Evolutionary conservation across 176 grass and related monocot species (phyloP).

Genomic region (Bromus sterilis): DNA sequence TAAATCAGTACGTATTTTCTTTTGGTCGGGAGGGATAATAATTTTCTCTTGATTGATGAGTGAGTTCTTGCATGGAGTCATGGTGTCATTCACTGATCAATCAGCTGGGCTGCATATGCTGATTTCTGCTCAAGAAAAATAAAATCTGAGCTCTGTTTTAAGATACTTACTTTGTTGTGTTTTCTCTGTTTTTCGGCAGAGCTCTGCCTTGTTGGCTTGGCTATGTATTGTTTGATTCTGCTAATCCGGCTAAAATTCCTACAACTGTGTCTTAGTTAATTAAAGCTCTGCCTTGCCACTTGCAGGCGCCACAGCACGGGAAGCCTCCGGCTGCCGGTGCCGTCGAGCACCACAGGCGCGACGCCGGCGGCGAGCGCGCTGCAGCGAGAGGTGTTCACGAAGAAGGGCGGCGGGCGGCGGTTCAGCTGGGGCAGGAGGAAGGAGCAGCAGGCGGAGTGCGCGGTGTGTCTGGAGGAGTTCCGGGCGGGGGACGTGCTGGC

Average conservation of each 20-base stretch:
- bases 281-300: background rate
- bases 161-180: background rate
- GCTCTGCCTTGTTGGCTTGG: background rate
- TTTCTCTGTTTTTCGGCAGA: background rate
- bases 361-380: background rate
- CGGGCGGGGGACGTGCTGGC: constrained; percentile 45
- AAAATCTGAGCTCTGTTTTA: background rate
- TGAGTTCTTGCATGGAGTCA: background rate
- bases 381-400: constrained; percentile 46
- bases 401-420: background rate
- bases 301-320: constrained; percentile 46
- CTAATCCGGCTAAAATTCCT: background rate
- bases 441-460: constrained; percentile 46
- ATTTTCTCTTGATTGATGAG: background rate
- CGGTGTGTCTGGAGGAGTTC: constrained; percentile 89
- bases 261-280: background rate
- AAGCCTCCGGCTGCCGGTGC: constrained; percentile 11
- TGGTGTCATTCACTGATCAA: background rate
- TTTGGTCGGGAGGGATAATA: background rate
- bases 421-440: constrained; percentile 50
- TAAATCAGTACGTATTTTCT: too few relatives aligned
- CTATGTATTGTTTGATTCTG: background rate
- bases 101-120: background rate
- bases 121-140: background rate
- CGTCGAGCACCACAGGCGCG: background rate